phyloP scores from a whole-genome alignment of 1,284 basidiomycete species.

The Rhodotorula sp. region DNA sequence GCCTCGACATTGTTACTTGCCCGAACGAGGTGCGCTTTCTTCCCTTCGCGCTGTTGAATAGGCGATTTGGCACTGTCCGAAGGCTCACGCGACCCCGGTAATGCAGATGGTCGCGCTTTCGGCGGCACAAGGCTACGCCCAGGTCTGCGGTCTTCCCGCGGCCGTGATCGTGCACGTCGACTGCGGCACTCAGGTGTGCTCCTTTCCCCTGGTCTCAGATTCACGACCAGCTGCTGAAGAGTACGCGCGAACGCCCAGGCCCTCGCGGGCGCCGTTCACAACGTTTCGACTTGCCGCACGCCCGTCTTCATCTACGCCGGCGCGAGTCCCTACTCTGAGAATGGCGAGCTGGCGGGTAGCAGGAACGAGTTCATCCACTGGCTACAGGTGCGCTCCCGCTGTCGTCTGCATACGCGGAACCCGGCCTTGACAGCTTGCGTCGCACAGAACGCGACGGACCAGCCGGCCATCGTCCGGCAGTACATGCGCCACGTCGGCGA shows the following conservation, averaged over 20 bases:
- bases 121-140: conserved; percentile 68
- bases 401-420: rapidly evolving
- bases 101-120: conserved; percentile 65
- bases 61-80: too few relatives aligned
- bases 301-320: conserved; percentile 68
- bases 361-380: conserved; percentile 72
- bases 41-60: too few relatives aligned
- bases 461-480: conserved; percentile 65
- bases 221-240: not conserved
- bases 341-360: conserved; percentile 62
- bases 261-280: conserved; percentile 69
- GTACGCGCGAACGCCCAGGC: conserved; percentile 52
- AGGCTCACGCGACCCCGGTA: not conserved
- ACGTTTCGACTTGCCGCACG: conserved; percentile 63
- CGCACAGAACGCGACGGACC: conserved; percentile 60
- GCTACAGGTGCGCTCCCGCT: conserved; percentile 56
- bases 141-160: conserved; percentile 65
- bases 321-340: conserved; percentile 61
- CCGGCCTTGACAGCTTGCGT: not conserved
- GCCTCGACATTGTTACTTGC: conserved; percentile 61
- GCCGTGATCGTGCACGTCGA: conserved; percentile 61
- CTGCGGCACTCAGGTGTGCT: conserved; percentile 65
- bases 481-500: conserved; percentile 69
- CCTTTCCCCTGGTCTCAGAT: not conserved
- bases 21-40: conserved; percentile 59